Evolutionary conservation across 2,329 filamentous ascomycete species (phyloP), one percentile per base, ranked within the genome.

Genomic region (Ophiostoma populinum): DNA sequence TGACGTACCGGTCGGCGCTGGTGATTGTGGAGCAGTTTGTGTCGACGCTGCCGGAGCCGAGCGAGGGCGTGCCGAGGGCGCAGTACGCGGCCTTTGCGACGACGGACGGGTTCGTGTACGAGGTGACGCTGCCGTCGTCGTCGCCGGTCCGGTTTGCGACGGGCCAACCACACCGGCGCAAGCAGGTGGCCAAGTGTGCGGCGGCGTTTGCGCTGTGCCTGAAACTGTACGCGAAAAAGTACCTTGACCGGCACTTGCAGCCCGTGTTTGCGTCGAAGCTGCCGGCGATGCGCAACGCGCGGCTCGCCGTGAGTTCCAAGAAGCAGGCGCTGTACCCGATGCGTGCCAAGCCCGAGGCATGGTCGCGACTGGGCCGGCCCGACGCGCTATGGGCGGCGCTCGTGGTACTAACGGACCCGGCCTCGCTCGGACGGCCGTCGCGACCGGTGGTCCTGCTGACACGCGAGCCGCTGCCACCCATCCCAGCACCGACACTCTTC

Each of bases 161-260:
- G 10, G 87, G 90, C 5, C 61, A 57, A 7, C 57, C 70, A 0
- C 70, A 76, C 37, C 51, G 61, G 7, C 80, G 66, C 38, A 95
- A 93, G 53, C 64, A 74, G 20, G 57, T 78, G 13, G 87, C 90
- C 5, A 92, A 90, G 52, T 82, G 81, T 43, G 82, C 86, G 0
- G 87, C 86, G 3, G 87, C 90, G 1, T 95, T 87, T 50, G 71
- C 85, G 47, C 71, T 79, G 34, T 94, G 86, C 48, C 51, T 83
- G 2, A 51, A 72, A 41, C 62, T 98, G 12, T 62, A 76, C 32
- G 62, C 70, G 39, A 65, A 67, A 35, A 67, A 68, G 2, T 72
- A 77, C 40, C 61, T 98, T 5, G 71, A 94, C 48, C 65, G 74
- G 1, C 61, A 83, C 49, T 62, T 95, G 3, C 67, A 81, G 37